Evolutionary conservation across 768 basidiomycete species (phyloP), one percentile per base, ranked within the genome.

Genomic region (Steccherinum ochraceum): DNA sequence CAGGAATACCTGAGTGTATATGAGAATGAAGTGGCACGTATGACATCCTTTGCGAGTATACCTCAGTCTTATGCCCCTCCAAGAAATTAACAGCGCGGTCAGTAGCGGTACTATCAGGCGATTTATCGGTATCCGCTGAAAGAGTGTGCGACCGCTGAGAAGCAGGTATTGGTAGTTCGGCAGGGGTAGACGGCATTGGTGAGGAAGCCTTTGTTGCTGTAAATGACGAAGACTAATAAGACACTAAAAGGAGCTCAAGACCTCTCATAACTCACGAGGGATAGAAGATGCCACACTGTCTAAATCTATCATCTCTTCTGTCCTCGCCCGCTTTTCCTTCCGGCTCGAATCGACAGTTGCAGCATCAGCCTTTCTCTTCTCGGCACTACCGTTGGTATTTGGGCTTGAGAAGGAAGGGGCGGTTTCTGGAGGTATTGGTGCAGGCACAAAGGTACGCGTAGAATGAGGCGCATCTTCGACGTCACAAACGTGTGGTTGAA

Each of bases 401-500:
- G 46, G 47, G 39, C 19, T 11, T 2, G 27, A 20, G 16, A 24
- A 23, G 24, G 27, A 21, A 18, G n/a, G 42, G 43, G 30, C 39
- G 3, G 19, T 45, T 16, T 50, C 40, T 10, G 53, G 51, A 5
- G 43, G 45, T 11, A 45, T 46, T 30, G 57, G 50, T 21, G 50
- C 49, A 10, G 55, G 57, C 20, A 57, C 35, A 45, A 49, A 54
- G 18, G 53, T 53, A 35, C 52, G 50, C 13, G 56, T 58, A 1
- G 63, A 35, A 20, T 67, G 59, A 39, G 68, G 54, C 25, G 67
- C 57, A 30, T 74, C 61, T 48, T 83, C 79, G 26, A 72, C 47
- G 18, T 83, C 81, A 64, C 89, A 93, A 20, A 79, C 71, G 59
- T 93, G 89, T 2, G 69, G 77, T 52, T 87, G 83, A 24, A 92